Evolutionary conservation across 108 stramenopile species (phyloP).

Genomic region (Fragilariopsis cylindrus): DNA sequence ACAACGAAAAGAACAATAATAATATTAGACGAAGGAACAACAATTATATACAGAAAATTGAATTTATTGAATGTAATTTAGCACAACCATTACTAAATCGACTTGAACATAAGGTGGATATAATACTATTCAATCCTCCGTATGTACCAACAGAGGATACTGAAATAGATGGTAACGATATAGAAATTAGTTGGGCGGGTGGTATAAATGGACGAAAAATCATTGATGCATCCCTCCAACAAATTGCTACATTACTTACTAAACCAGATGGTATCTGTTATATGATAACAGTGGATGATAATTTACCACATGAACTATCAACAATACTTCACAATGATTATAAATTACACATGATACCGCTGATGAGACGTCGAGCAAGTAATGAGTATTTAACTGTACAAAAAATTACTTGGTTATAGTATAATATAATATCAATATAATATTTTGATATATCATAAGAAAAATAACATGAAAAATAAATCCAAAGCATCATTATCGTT

Average conservation of each 20-base stretch:
- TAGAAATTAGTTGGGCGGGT: constrained; percentile 92
- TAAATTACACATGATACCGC: constrained; percentile 49
- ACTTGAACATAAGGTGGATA: constrained; percentile 52
- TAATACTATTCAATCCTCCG: constrained; percentile 92
- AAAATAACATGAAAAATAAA: background rate
- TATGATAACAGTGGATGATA: constrained; percentile 88
- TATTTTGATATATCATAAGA: no score
- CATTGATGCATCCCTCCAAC: constrained; percentile 77
- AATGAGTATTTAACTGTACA: constrained; percentile 86
- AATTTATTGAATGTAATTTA: constrained; percentile 60
- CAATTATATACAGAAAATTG: constrained; percentile 34
- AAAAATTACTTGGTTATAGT: constrained; percentile 47
- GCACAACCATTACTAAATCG: constrained; percentile 47
- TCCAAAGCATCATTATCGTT: no score
- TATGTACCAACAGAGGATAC: constrained; percentile 90
- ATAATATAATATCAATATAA: no score
- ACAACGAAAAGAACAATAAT: background rate
- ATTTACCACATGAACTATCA: constrained; percentile 71
- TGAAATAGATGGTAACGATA: constrained; percentile 80
- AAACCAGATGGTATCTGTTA: constrained; percentile 73
- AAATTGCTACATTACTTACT: constrained; percentile 65
- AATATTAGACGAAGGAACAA: background rate
- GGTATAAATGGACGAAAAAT: constrained; percentile 80
- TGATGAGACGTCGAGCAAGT: constrained; percentile 67
- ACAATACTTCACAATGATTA: constrained; percentile 31